Evolutionary conservation across 2,329 filamentous ascomycete genomes (phyloP), one percentile per base, ranked within the genome.

Genomic region (Fusarium zealandicum): DNA sequence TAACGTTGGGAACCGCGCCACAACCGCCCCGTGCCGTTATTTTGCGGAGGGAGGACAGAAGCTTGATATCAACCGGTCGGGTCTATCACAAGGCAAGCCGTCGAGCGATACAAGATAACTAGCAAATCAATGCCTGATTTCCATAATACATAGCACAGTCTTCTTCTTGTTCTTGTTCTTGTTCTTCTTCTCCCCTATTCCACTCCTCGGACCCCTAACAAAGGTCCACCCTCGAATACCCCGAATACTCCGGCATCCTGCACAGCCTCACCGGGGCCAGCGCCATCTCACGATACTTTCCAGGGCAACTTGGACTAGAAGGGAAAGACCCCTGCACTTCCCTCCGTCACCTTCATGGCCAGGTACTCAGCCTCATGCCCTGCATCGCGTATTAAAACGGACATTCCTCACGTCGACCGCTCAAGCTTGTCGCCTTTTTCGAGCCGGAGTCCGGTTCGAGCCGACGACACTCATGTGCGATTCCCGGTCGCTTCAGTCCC

Each of bases 291-390:
- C 62, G 57, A 57, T 57, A 56, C 32, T 40, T 38, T 38, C 41
- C 43, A 48, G 43, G 43, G 33, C 43, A 54, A 37, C 43, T 38
- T 45, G 43, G 40, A 48, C 51, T 16, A 45, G 45, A 52, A 32
- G 18, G 46, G 52, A 47, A 44, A 28, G 50, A 58, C 53, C 49
- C 57, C 35, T 39, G 42, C 42, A 14, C 27, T 48, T 25, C 36
- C 40, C 32, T 48, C 30, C 36, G 25, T 53, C 59, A 63, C 60
- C 52, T 54, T 61, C 49, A 44, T 61, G 46, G 35, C 61, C 38
- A 25, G 30, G 35, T 59, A 52, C 65, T 68, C 65, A 66, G 65
- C 65, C 65, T 67, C 65, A 63, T 66, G 48, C 55, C 51, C 39
- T 32, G 44, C 39, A 47, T 52, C 40, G 32, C 30, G 27, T 55